Percentiles rank a stretch among this genome's conserved stretches.
Evolutionary conservation across 179 eudicot species (phyloP).

Genomic region (Dionaea muscipula): DNA sequence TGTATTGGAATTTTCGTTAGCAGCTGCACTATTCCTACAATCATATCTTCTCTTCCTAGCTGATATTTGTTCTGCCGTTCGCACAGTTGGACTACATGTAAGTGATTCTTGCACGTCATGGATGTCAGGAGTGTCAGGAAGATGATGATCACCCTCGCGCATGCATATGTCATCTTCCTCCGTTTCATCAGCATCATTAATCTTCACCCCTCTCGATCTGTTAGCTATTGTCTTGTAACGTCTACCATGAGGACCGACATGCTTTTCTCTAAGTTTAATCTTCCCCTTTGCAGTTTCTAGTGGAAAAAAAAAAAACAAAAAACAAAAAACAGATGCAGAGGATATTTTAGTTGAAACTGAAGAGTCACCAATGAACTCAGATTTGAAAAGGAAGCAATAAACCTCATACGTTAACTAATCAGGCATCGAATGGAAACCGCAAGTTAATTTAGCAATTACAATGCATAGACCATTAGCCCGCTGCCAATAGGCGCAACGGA

Average conservation of each 20-base stretch:
- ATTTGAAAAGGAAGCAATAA: no score
- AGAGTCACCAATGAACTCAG: no score
- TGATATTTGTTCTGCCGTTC: conserved; percentile 25
- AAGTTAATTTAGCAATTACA: no score
- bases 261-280: conserved; percentile 29
- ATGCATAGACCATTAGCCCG: no score
- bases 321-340: background rate
- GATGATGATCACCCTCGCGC: conserved; percentile 7
- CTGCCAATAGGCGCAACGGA: no score
- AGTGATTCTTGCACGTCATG: conserved; percentile 25
- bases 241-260: conserved; percentile 19
- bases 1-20: no score
- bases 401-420: no score
- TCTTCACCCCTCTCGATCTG: conserved; percentile 32
- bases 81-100: conserved; percentile 31
- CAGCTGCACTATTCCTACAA: no score
- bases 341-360: no score
- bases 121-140: conserved; percentile 16
- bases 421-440: no score
- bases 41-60: conserved; percentile 10
- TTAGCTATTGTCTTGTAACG: conserved; percentile 18
- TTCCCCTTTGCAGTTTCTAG: conserved; percentile 22
- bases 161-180: conserved; percentile 2
- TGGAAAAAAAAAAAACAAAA: background rate
- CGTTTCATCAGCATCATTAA: conserved; percentile 26